Percentiles rank a stretch among this genome's conserved stretches.
Evolutionary conservation across 257 asterid genomes (phyloP).

Genomic region (Solanum ossicruentum): DNA sequence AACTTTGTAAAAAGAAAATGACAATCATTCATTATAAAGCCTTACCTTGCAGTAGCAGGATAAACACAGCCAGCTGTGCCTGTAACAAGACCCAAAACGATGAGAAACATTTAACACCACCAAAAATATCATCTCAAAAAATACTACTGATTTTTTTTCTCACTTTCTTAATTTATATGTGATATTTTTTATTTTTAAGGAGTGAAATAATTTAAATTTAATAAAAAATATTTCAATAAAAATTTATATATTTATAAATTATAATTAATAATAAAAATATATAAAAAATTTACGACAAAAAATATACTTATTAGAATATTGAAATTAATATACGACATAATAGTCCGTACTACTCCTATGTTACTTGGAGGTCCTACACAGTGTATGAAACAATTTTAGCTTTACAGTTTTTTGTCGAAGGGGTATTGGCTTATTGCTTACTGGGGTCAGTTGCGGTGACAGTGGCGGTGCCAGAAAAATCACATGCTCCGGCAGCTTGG

Average conservation of each 20-base stretch:
- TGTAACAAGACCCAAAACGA: slow-evolving; percentile 2
- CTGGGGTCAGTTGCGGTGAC: slow-evolving; percentile 51
- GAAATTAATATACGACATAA: too few species aligned
- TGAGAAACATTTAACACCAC: neutral
- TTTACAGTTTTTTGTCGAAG: neutral
- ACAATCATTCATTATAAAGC: neutral
- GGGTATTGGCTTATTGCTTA: slow-evolving; percentile 4
- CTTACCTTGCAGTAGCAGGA: slow-evolving; percentile 66
- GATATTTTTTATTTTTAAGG: too few species aligned
- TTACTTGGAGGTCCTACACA: neutral
- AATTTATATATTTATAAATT: too few species aligned
- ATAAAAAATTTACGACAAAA: too few species aligned
- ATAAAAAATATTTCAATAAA: too few species aligned
- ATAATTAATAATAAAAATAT: too few species aligned
- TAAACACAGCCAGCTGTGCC: slow-evolving; percentile 51
- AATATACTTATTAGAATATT: too few species aligned
- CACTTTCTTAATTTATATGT: fast-evolving
- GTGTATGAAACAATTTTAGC: neutral
- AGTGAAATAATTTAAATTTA: too few species aligned
- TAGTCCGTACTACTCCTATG: neutral
- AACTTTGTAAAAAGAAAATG: neutral
- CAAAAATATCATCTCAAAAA: neutral
- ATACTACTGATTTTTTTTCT: neutral
- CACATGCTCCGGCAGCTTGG: slow-evolving; percentile 52
- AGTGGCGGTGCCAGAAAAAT: slow-evolving; percentile 58